phyloP scores from a whole-genome alignment of 1,284 basidiomycete species.

The Stygiomarasmius scandens region DNA sequence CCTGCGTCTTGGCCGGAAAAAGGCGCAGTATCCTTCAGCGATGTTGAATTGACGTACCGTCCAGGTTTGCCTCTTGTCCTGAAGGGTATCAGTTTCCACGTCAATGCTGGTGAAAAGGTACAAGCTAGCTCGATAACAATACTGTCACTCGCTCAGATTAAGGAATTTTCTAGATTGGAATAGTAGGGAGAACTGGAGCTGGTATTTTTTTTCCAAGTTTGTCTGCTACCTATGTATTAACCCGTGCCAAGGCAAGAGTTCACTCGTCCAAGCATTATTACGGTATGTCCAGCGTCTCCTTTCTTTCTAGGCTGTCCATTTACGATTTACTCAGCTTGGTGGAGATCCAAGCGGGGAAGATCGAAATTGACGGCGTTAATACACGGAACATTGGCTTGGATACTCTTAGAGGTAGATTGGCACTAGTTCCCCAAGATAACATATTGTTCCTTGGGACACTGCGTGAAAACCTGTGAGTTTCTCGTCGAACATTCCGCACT shows the following conservation, averaged over 20 bases:
- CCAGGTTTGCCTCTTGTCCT: slow-evolving; percentile 74
- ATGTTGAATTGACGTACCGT: slow-evolving; percentile 70
- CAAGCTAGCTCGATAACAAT: not conserved
- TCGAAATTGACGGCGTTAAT: slow-evolving; percentile 74
- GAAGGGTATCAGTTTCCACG: slow-evolving; percentile 63
- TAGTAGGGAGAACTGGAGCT: slow-evolving; percentile 76
- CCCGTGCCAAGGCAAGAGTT: slow-evolving; percentile 64
- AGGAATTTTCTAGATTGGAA: slow-evolving; percentile 53
- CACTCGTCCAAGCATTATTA: slow-evolving; percentile 74
- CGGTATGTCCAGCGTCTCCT: slow-evolving; percentile 38
- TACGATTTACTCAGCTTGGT: slow-evolving; percentile 59
- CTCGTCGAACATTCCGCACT: not conserved
- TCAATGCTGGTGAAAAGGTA: slow-evolving; percentile 74
- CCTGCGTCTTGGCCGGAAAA: slow-evolving; percentile 67
- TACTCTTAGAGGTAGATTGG: slow-evolving; percentile 60
- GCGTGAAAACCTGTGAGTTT: slow-evolving; percentile 64
- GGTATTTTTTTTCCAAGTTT: slow-evolving; percentile 31
- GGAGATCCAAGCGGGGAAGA: slow-evolving; percentile 61
- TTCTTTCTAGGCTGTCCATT: slow-evolving; percentile 13
- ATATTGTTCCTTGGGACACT: slow-evolving; percentile 68
- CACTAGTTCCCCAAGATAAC: slow-evolving; percentile 74
- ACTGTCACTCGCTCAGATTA: not conserved
- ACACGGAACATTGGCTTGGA: slow-evolving; percentile 61
- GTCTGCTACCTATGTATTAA: not conserved
- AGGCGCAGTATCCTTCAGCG: slow-evolving; percentile 62